Base-by-base conservation (phyloP, 1,139 yeast genomes). In the Suhomyces yuchorum region DNA sequence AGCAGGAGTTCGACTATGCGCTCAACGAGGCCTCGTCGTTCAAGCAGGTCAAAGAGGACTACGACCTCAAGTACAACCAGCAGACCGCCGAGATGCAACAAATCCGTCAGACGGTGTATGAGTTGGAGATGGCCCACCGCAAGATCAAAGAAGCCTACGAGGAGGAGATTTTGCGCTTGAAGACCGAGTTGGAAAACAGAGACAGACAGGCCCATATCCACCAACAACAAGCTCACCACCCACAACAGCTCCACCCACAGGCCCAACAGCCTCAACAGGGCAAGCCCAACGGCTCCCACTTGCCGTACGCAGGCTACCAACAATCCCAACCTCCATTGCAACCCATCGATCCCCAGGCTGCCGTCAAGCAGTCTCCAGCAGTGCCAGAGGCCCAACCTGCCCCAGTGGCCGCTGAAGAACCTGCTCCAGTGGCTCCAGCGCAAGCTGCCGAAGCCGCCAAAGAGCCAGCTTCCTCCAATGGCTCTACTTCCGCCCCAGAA, bases 121-220 rank as follows among this genome's bases (percentile, higher is more conserved):
- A 93, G 66, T 79, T 93, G 60, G 98, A 93, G 66, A 81, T 87
- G 81, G 95, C 96, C 41, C 98, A 93, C 71, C 79, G 96, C 58
- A 89, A 90, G 66, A 89, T 93, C 80, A 92, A 92, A 71, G 98
- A 92, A 61, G 92, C 95, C 42, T 93, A 93, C 68, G 97, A 92
- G 67, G 96, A 89, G 61, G 98, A 93, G 68, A 88, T 93, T 53
- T 76, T 83, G 64, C 79, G 96, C 56, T 78, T 92, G 66, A 90
- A 92, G 67, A 84, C 87, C 51, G 97, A 91, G 65, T 76, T 92
- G 59, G 97, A 90, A 58, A 82, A 80, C 62, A 75, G 89, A 62
- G 92, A 85, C 62, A 67, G 79, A 56, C 77, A 82, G 58, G 79
- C 75, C 51, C 77, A 77, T 64, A 75, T 77, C 52, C 65, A 70